Evolutionary conservation across 805 yeast genomes (phyloP).

Genomic region (Lipomyces spencermartinsiae): DNA sequence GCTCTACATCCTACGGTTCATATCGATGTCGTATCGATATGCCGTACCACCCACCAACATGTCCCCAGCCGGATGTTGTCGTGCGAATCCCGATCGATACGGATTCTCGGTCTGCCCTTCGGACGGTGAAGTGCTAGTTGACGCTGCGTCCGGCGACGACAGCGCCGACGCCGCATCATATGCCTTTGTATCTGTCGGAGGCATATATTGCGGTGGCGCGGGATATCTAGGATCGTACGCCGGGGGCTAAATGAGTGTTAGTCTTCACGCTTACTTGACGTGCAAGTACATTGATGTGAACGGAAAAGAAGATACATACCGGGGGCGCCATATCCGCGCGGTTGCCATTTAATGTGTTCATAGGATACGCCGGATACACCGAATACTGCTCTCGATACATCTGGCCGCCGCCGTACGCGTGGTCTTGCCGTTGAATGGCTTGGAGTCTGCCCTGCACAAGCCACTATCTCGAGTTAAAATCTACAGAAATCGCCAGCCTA

Average conservation of each 20-base stretch:
- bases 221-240: conserved; percentile 37
- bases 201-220: conserved; percentile 30
- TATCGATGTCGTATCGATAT: conserved; percentile 8
- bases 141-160: not conserved
- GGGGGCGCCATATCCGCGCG: conserved; percentile 12
- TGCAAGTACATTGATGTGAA: not conserved
- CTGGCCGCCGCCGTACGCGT: conserved; percentile 16
- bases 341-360: conserved; percentile 15
- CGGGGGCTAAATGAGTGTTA: conserved; percentile 27
- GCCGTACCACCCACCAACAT: conserved; percentile 14
- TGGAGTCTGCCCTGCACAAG: conserved; percentile 25
- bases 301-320: conserved; percentile 10
- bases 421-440: conserved; percentile 3
- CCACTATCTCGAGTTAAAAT: conserved; percentile 21
- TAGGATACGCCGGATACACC: conserved; percentile 26
- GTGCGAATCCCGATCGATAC: not conserved
- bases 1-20: not conserved
- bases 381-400: conserved; percentile 28
- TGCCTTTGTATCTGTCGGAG: conserved; percentile 20
- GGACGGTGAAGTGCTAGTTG: conserved; percentile 3
- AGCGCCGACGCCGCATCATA: not conserved
- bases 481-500: not conserved
- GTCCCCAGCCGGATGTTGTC: conserved; percentile 4
- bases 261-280: not conserved
- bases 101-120: conserved; percentile 11